phyloP scores from a whole-genome alignment of 192 early-diverging fungal species.

The Allomyces macrogynus region DNA sequence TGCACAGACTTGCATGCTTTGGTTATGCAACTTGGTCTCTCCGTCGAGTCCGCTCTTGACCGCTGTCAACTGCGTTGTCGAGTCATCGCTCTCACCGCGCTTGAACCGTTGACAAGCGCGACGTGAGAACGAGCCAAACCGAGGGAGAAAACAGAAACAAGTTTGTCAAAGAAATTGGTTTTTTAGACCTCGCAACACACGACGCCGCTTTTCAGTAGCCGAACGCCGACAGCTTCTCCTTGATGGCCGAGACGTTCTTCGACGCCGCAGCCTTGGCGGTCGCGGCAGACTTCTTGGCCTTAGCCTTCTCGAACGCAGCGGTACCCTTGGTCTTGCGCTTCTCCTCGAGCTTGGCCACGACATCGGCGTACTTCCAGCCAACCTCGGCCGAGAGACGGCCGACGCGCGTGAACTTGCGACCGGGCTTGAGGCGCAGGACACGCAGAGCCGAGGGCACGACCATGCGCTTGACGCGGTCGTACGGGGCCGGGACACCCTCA shows the following conservation, averaged over 20 bases:
- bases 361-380: constrained; percentile 99
- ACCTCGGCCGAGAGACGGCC: constrained; percentile 86
- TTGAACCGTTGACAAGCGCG: no score
- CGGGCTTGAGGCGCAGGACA: constrained; percentile 87
- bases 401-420: constrained; percentile 92
- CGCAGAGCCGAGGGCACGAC: constrained; percentile 93
- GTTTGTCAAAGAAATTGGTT: no score
- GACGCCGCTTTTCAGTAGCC: constrained; percentile 24
- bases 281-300: constrained; percentile 53
- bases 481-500: constrained; percentile 94
- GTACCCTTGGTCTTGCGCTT: constrained; percentile 91
- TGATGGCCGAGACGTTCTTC: constrained; percentile 21
- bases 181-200: no score
- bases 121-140: no score
- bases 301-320: constrained; percentile 82
- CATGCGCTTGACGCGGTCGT: constrained; percentile 90
- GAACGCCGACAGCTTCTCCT: constrained; percentile 35
- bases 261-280: constrained; percentile 40
- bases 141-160: no score
- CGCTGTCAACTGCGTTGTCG: no score
- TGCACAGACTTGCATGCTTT: no score
- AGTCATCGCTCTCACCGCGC: no score
- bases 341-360: constrained; percentile 89
- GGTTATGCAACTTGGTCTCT: no score
- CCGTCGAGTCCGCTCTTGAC: no score